phyloP scores from a whole-genome alignment of 2,329 filamentous ascomycete genomes.

The Chrysoporthe puriensis region DNA sequence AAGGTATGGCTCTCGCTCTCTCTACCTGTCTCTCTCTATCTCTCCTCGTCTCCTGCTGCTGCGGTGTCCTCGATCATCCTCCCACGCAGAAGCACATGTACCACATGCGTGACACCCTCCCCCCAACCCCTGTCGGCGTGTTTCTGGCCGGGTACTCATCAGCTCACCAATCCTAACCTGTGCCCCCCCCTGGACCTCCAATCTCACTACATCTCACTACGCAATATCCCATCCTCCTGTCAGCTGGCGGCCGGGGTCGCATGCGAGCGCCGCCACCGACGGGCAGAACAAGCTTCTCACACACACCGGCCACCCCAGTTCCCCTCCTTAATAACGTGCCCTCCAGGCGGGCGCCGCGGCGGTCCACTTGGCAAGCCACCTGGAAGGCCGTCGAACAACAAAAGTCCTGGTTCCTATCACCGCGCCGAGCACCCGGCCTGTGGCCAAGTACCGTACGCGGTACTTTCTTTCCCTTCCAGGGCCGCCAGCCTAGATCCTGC shows the following conservation, averaged over 20 bases:
- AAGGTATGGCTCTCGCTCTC: background rate
- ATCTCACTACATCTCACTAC: background rate
- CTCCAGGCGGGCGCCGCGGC: slow-evolving; percentile 29
- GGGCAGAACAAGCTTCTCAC: slow-evolving; percentile 23
- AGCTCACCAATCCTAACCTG: background rate
- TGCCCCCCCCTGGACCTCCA: slow-evolving; percentile 10
- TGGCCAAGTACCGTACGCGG: slow-evolving; percentile 10
- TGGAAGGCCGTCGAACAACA: background rate
- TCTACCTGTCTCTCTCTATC: background rate
- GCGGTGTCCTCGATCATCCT: background rate
- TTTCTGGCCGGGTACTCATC: background rate
- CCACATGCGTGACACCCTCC: slow-evolving; percentile 1
- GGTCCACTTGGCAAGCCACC: slow-evolving; percentile 17
- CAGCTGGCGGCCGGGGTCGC: slow-evolving; percentile 18
- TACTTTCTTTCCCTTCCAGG: slow-evolving; percentile 10
- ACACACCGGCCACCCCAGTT: slow-evolving; percentile 25
- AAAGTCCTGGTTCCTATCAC: background rate
- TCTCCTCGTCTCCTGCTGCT: background rate
- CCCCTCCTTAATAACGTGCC: slow-evolving; percentile 25
- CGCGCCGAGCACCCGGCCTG: slow-evolving; percentile 12
- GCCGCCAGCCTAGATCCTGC: background rate
- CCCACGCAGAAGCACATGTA: background rate
- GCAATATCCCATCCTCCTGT: slow-evolving; percentile 15
- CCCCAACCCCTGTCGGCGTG: slow-evolving; percentile 7
- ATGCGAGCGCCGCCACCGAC: slow-evolving; percentile 20